Base-by-base conservation (phyloP, 179 eudicot genomes). In the Silene vulgaris region DNA sequence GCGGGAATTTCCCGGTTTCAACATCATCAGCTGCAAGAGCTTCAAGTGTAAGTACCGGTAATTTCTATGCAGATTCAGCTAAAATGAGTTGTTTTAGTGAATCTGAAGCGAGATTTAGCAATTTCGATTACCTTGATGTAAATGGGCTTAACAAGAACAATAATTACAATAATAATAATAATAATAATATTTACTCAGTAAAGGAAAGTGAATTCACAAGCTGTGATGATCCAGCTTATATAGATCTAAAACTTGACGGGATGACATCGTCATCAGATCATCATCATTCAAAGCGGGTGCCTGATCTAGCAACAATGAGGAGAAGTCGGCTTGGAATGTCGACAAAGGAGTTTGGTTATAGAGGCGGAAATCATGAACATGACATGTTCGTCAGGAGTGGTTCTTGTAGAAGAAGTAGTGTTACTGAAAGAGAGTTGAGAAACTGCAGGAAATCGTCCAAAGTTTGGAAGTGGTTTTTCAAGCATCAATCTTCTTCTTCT, bases 381-480 rank as follows among this genome's bases (percentile, higher is more conserved):
- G 81, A 83, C 45, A 71, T 81, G 80, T 73, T 76, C 0, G 37
- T 32, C 5, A 82, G 40, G 50, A 74, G 81, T 67, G 78, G 76
- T 3, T 83, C 90, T 0, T 87, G 93, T 64, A 85, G 93, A 75
- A 73, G 88, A 21, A 80, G 81, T 29, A 74, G 82, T 50, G 81
- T 80, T 21, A 83, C 79, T 64, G 97, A 89, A 3, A 80, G 83
- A 48, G 90, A 88, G 20, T 59, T 84, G 74, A 86, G 78, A 32
- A 89, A 82, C 61, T 83, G 87, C 43, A 82, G 83, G 76, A 89
- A 74, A 69, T 81, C 76, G 56, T 78, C 80, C 17, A 88, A 88
- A 79, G 86, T 86, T 29, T 90, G 89, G 96, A 87, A 78, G 50
- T 90, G 96, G 96, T 84, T 88, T 74, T 85, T 78, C 45, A 90